Base-by-base conservation (phyloP, 1,139 yeast species). In the Fermentozyma sake region DNA sequence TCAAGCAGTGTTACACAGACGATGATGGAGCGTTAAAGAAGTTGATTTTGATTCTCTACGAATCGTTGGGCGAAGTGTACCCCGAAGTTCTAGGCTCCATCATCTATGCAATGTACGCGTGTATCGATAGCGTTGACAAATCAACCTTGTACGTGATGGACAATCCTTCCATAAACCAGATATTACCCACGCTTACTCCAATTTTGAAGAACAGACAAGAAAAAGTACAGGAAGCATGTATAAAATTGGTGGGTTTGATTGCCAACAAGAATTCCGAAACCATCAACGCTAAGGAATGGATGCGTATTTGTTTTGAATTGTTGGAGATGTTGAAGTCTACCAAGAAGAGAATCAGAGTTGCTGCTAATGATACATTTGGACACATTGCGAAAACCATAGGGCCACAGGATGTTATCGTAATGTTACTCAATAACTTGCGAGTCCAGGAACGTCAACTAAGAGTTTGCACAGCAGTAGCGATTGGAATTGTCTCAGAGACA, bases 381-480 rank as follows among this genome's bases (percentile, higher is more conserved):
- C 72, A 74, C 32, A 89, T 93, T 38, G 91, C 98, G 2, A 75
- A 75, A 41, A 95, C 96, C 0, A 82, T 93, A 32, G 99, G 99
- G 0, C 99, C 99, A 0, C 94, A 86, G 38, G 98, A 91, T 52
- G 95, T 93, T 3, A 59, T 91, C 18, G 91, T 84, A 0, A 83
- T 95, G 42, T 60, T 93, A 19, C 62, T 93, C 32, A 85, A 84
- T 42, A 91, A 91, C 43, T 61, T 93, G 38, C 70, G 86, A 34
- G 95, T 89, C 4, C 97, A 91, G 52, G 98, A 91, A 48, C 84
- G 99, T 49, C 98, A 93, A 55, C 67, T 87, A 24, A 79, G 99
- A 46, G 96, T 93, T 8, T 89, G 96, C 50, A 87, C 98, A 0
- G 96, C 98, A 1, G 97, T 93, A 22, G 99, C 99, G 0, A 85